Base-by-base conservation (phyloP, 2,329 filamentous ascomycete species). In the Zelopaecilomyces penicillatus region DNA sequence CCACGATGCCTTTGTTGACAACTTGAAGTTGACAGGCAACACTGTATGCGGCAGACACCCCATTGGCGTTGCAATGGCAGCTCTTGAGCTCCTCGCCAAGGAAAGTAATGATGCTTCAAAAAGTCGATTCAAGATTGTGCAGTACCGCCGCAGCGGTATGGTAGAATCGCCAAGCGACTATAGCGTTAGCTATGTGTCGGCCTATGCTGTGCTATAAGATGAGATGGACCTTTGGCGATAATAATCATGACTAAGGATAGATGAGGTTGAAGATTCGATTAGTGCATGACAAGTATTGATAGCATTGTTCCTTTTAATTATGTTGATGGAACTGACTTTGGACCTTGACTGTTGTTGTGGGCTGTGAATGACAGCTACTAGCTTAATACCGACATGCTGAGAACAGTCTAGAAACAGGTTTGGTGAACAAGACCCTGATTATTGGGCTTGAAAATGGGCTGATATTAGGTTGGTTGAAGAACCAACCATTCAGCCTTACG, bases 41-140 rank as follows among this genome's bases (percentile, higher is more conserved):
- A 96, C 93, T 0, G 87, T 98, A 0, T 98, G 93, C 58, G 93
- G 93, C 4, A 75, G 91, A 40, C 93, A 98, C 67, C 93, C 93
- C 0, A 97, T 98, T 55, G 90, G 93, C 0, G 83, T 97, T 4
- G 77, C 85, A 33, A 89, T 98, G 87, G 88, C 90, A 1, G 89
- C 85, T 0, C 65, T 97, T 48, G 90, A 96, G 66, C 67, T 73
- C 40, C 59, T 87, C 30, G 63, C 66, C 1, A 59, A 63, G 26
- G 65, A 70, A 28, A 60, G 61, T 7, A 52, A 65, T 34, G 59
- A 62, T n/a, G 55, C 66, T 29, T 39, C n/a, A 5, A 73, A 68
- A 53, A 66, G 78, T 4, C 72, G 62, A 42, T 94, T 97, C 64
- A 80, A 76, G 54, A 88, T 97, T 57, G 74, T 95, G 45, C 74